Percentiles rank a stretch among this genome's conserved stretches.
phyloP scores from a whole-genome alignment of 176 grass and related monocot species.

The Oryza glaberrima region DNA sequence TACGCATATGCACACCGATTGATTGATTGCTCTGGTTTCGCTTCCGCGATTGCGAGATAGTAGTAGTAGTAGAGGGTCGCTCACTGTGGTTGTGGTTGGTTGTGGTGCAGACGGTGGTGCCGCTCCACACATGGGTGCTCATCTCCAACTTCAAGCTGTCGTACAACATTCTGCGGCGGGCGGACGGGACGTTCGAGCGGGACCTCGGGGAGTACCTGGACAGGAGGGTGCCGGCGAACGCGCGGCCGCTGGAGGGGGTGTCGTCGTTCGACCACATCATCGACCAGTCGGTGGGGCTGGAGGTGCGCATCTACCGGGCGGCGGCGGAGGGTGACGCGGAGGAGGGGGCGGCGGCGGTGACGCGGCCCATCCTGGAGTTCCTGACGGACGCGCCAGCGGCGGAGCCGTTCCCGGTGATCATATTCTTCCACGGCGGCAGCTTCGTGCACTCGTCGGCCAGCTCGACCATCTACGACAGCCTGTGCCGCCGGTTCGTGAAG shows the following conservation, averaged over 20 bases:
- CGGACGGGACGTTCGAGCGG: constrained; percentile 96
- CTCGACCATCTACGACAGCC: constrained; percentile 79
- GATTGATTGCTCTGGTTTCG: not conserved
- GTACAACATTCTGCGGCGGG: constrained; percentile 89
- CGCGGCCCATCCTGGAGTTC: constrained; percentile 59
- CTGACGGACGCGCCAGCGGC: constrained; percentile 52
- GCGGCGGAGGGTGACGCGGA: not conserved
- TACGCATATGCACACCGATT: not conserved
- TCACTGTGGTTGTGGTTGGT: constrained; percentile 12
- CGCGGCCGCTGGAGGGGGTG: constrained; percentile 63
- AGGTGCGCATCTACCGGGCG: constrained; percentile 87
- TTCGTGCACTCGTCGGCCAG: constrained; percentile 84
- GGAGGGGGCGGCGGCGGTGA: constrained; percentile 31
- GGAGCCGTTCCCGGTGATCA: constrained; percentile 88
- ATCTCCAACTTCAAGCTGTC: constrained; percentile 99
- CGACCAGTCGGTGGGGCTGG: constrained; percentile 59
- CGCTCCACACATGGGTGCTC: constrained; percentile 92
- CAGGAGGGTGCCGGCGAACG: constrained; percentile 67
- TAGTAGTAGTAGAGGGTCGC: not conserved
- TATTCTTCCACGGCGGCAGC: constrained; percentile 99
- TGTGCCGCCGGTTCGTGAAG: constrained; percentile 82
- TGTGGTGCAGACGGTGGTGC: constrained; percentile 67
- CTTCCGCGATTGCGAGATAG: not conserved
- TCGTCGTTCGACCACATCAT: constrained; percentile 87
- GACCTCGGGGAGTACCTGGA: constrained; percentile 83